Conservation (phyloP, 495 filamentous ascomycete species). For the Parathielavia appendiculata region DNA sequence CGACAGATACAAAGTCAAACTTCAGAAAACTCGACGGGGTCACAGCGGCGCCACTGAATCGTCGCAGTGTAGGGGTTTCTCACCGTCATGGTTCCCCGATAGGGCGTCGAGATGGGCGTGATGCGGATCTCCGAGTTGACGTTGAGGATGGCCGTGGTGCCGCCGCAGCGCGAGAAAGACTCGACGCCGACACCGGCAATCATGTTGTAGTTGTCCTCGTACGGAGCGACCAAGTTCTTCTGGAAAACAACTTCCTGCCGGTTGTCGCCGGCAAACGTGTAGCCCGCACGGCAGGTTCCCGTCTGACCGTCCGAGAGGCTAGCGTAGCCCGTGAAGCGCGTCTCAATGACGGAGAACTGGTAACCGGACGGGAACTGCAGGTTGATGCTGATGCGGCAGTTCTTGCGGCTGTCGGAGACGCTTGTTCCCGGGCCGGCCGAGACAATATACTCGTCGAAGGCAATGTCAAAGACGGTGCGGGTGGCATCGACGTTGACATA, state of each 20-base stretch:
- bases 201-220: slow-evolving; percentile 33
- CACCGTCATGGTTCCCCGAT: slow-evolving; percentile 30
- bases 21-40: not conserved
- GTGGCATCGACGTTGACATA: slow-evolving; percentile 30
- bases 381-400: slow-evolving; percentile 45
- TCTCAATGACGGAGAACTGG: slow-evolving; percentile 38
- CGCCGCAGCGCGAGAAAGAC: slow-evolving; percentile 32
- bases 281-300: slow-evolving; percentile 26
- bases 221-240: slow-evolving; percentile 31
- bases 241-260: slow-evolving; percentile 34
- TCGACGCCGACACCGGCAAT: slow-evolving; percentile 31
- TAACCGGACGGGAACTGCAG: slow-evolving; percentile 41
- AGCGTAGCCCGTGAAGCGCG: slow-evolving; percentile 34
- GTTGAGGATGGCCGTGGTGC: slow-evolving; percentile 31
- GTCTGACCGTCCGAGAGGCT: slow-evolving; percentile 23
- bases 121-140: slow-evolving; percentile 38
- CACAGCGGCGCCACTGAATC: slow-evolving; percentile 23
- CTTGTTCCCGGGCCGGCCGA: slow-evolving; percentile 37
- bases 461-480: slow-evolving; percentile 42
- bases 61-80: slow-evolving; percentile 16
- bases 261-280: slow-evolving; percentile 31
- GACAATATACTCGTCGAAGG: slow-evolving; percentile 47
- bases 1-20: not conserved
- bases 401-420: slow-evolving; percentile 39
- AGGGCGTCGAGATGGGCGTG: slow-evolving; percentile 25